Evolutionary conservation across 208 protist genomes (phyloP).

Genomic region (Leishmania guyanensis): DNA sequence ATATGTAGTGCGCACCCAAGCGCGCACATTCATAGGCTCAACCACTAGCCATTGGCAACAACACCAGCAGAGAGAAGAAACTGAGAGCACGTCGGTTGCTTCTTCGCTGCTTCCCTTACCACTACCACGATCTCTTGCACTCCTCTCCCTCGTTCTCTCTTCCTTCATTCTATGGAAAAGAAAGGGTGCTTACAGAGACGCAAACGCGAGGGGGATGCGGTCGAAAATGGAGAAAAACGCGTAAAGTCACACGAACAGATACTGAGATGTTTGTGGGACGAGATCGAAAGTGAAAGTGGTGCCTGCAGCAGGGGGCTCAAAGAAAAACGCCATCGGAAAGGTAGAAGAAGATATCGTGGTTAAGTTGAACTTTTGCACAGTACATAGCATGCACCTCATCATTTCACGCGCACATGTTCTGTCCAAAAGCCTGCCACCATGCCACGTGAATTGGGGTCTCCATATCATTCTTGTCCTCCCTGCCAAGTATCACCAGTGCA

Average conservation of each 20-base stretch:
- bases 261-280: background rate
- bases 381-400: background rate
- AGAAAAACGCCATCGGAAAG: background rate
- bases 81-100: background rate
- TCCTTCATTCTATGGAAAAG: conserved; percentile 7
- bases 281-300: background rate
- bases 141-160: background rate
- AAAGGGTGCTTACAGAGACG: background rate
- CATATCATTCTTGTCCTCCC: background rate
- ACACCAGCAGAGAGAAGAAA: background rate
- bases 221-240: conserved; percentile 18
- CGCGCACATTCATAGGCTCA: background rate
- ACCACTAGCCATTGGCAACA: background rate
- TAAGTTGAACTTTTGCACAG: background rate
- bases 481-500: background rate
- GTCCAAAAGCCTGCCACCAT: background rate
- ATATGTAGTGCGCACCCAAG: background rate
- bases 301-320: background rate
- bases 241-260: background rate
- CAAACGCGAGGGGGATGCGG: conserved; percentile 2
- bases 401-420: background rate
- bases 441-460: background rate
- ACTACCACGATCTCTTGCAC: background rate
- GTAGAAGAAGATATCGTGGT: background rate
- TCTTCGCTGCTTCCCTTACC: background rate